phyloP scores from a whole-genome alignment of 495 filamentous ascomycete genomes.

The Neurospora pannonica region DNA sequence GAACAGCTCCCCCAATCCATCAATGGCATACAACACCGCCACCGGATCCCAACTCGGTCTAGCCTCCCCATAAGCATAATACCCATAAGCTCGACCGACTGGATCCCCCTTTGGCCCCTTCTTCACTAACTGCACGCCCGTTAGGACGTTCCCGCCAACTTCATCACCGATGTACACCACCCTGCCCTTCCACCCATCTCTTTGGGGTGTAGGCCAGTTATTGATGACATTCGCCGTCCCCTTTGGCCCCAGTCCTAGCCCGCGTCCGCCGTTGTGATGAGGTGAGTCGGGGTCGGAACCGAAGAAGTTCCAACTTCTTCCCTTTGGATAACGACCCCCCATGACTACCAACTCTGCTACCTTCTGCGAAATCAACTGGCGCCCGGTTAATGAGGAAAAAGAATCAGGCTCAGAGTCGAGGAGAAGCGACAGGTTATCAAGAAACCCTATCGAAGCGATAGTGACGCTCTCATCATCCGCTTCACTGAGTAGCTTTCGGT shows the following conservation, averaged over 20 bases:
- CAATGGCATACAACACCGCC: constrained; percentile 33
- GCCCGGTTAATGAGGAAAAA: constrained; percentile 24
- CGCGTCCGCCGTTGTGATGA: not conserved
- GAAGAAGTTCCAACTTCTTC: constrained; percentile 35
- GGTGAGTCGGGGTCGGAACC: constrained; percentile 18
- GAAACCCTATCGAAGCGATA: constrained; percentile 34
- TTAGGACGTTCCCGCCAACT: constrained; percentile 23
- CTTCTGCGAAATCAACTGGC: constrained; percentile 28
- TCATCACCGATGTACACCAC: constrained; percentile 30
- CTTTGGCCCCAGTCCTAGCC: not conserved
- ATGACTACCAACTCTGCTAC: constrained; percentile 37
- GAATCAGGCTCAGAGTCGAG: constrained; percentile 29
- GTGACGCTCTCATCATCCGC: constrained; percentile 29
- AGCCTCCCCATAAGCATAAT: constrained; percentile 23
- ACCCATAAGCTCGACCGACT: constrained; percentile 30
- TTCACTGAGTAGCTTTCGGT: constrained; percentile 29
- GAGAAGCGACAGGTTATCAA: constrained; percentile 34
- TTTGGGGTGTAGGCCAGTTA: not conserved
- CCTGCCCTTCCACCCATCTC: constrained; percentile 20
- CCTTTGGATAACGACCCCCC: constrained; percentile 37
- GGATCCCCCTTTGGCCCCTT: constrained; percentile 26
- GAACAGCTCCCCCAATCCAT: constrained; percentile 16
- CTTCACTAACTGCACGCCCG: constrained; percentile 25
- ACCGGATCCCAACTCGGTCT: constrained; percentile 38
- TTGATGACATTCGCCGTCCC: constrained; percentile 29